Evolutionary conservation across 2,329 filamentous ascomycete genomes (phyloP), one percentile per base, ranked within the genome.

Genomic region (Sclerotinia sclerotiorum): DNA sequence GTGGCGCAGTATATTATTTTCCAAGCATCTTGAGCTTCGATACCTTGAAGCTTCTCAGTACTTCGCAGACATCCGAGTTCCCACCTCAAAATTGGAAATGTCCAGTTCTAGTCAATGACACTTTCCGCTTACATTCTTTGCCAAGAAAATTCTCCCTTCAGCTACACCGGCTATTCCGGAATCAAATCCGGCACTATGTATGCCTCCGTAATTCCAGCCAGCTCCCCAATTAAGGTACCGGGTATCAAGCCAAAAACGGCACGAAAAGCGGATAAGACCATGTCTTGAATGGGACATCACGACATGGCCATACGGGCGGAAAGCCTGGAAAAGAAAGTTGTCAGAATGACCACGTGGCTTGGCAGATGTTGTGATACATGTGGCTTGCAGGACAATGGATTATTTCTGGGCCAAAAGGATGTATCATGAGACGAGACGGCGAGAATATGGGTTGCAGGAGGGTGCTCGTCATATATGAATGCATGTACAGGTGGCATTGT

Each of bases 321-420:
- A 21, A 48, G 27, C 57, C 44, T 49, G 5, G 27, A 48, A 35
- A 49, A 49, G 57, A 27, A 61, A 61, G 27, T 24, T 61, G 44
- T 61, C 57, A 49, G 27, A 48, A 61, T 61, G 44, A 61, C 57
- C 57, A 61, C 57, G 57, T 61, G 57, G 57, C 57, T 61, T 49
- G 44, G 57, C 57, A 48, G 44, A 35, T 49, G 44, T 49, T 61
- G 57, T 61, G 27, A 5, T 49, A 48, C 57, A 3, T 35, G 42
- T 61, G 44, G 57, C 44, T 48, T 35, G 44, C 27, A 61, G 42
- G 24, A n/a, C 32, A 35, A 48, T 24, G 11, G 13, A 15, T 35
- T 49, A 49, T 61, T 35, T 32, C 21, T 55, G 27, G 51, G 39
- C 29, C 29, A 57, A n/a, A 42, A 57, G 13, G 2, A 39, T 15